Evolutionary conservation across 2,329 filamentous ascomycete genomes (phyloP).

Genomic region (Colletotrichum tanaceti): DNA sequence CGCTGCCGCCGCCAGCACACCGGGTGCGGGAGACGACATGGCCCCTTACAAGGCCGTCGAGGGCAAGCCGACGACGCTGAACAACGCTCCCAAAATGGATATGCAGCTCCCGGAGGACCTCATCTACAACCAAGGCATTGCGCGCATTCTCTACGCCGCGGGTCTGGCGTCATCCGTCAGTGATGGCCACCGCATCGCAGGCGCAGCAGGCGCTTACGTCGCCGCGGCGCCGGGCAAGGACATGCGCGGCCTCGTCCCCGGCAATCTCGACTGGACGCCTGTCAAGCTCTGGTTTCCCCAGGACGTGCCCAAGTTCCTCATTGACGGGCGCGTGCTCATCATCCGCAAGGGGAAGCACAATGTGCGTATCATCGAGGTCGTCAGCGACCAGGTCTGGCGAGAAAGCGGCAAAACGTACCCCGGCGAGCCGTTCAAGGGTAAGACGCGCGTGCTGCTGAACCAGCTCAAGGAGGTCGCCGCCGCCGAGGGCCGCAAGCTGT

Average conservation of each 20-base stretch:
- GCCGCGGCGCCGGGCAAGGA: conserved; percentile 61
- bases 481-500: conserved; percentile 46
- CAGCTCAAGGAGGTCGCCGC: conserved; percentile 52
- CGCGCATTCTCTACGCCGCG: conserved; percentile 68
- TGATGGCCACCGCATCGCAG: conserved; percentile 70
- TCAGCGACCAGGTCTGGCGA: conserved; percentile 66
- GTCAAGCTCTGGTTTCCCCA: conserved; percentile 69
- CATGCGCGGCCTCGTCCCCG: conserved; percentile 57
- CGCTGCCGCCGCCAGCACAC: conserved; percentile 15
- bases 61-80: conserved; percentile 47
- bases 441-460: conserved; percentile 57
- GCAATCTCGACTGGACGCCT: conserved; percentile 69
- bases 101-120: conserved; percentile 70
- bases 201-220: conserved; percentile 69
- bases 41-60: conserved; percentile 40
- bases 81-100: conserved; percentile 64
- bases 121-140: conserved; percentile 65
- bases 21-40: conserved; percentile 32
- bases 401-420: conserved; percentile 62
- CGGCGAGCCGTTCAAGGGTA: conserved; percentile 63
- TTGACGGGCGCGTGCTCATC: conserved; percentile 69
- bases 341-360: conserved; percentile 74
- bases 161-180: conserved; percentile 67
- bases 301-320: conserved; percentile 69
- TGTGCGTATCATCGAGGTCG: conserved; percentile 69